phyloP scores from a whole-genome alignment of 192 early-diverging fungal species.

The Coemansia aciculifera region DNA sequence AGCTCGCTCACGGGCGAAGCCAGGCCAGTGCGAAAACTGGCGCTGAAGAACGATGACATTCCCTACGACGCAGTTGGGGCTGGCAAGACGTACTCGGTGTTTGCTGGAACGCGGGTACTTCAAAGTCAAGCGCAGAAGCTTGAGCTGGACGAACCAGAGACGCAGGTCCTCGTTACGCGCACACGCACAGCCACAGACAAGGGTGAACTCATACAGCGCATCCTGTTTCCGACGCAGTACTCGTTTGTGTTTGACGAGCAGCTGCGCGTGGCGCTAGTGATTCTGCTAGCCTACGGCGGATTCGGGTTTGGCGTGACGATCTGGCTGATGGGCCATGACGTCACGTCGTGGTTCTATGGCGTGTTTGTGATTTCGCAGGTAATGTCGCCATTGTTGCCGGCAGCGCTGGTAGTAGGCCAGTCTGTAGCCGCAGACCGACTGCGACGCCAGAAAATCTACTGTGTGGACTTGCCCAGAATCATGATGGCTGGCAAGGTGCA shows the following conservation, averaged over 20 bases:
- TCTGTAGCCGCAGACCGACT: conserved; percentile 57
- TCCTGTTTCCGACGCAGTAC: conserved; percentile 60
- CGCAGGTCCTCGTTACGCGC: conserved; percentile 60
- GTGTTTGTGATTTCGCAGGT: conserved; percentile 62
- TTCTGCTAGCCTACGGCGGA: conserved; percentile 57
- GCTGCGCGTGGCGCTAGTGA: conserved; percentile 57
- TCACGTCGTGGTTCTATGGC: conserved; percentile 61
- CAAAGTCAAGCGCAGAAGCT: conserved; percentile 45
- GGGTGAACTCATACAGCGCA: conserved; percentile 60
- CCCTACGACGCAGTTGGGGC: conserved; percentile 37
- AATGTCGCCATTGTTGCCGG: conserved; percentile 59
- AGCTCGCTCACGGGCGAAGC: conserved; percentile 78
- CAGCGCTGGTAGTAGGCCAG: conserved; percentile 61
- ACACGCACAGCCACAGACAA: conserved; percentile 65
- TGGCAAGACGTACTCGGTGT: conserved; percentile 62
- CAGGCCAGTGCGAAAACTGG: conserved; percentile 74
- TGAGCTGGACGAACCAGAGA: conserved; percentile 32
- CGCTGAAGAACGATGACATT: conserved; percentile 59
- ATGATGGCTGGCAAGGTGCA: conserved; percentile 63
- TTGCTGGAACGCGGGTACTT: conserved; percentile 68
- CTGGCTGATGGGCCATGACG: conserved; percentile 62
- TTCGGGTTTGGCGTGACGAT: conserved; percentile 53
- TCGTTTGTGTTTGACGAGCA: conserved; percentile 67
- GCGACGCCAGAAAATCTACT: conserved; percentile 56
- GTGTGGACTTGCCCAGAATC: conserved; percentile 60